Base-by-base conservation (phyloP, 164 flowering plant species). In the Dillenia turbinata region DNA sequence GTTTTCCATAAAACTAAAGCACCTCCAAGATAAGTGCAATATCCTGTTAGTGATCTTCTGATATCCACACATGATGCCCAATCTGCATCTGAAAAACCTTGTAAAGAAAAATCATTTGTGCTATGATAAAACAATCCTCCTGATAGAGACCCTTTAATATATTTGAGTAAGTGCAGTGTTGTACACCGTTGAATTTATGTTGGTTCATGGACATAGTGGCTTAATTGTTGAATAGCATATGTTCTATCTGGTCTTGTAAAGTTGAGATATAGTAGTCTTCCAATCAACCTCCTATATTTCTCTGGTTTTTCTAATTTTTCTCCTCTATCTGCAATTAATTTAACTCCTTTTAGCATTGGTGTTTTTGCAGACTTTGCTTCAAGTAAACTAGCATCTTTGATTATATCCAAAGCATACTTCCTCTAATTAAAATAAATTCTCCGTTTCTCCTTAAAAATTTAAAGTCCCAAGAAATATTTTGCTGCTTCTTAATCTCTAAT, bases 1-100 rank as follows among this genome's bases (percentile, higher is more conserved):
- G 61, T 33, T 12, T 47, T 55, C 62, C 68, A 57, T 6, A 62
- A 65, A 2, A 57, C 40, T 9, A 56, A 33, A 15, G 5, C n/a
- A 19, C 49, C 62, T 11, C 62, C 62, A 1, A 65, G 53, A 24
- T 19, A 49, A 33, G 24, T 16, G 26, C 63, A 60, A 24, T 48
- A 60, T 8, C 63, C 54, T 13, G 63, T n/a, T 16, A 44, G 22
- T 12, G 54, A 60, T 6, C 54, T 1, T 7, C 54, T 2, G 9
- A 44, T 49, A 10, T 17, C 44, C 10, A 46, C n/a, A 22, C 63
- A 49, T 8, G 54, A 10, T 2, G 14, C 54, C 54, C 17, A 51
- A 13, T 51, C 54, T 15, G 54, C 2, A n/a, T 51, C 54, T 0
- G 9, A 51, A 7, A 12, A 51, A 51, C 9, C 16, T 12, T 10